Evolutionary conservation across 2,329 filamentous ascomycete species (phyloP).

Genomic region (Beauveria scarabaeidicola): DNA sequence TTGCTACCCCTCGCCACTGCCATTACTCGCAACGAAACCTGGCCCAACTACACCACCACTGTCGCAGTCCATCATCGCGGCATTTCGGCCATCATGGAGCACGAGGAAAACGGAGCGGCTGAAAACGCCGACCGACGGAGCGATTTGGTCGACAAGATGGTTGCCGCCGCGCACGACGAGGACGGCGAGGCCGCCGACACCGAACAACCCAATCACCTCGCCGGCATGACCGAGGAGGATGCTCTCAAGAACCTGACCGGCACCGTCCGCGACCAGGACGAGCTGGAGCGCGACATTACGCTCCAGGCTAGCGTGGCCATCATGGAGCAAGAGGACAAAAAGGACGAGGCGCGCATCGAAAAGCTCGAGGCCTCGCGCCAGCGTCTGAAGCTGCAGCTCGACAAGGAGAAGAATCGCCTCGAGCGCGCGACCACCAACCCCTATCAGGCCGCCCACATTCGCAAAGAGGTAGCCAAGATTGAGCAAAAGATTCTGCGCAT

Average conservation of each 20-base stretch:
- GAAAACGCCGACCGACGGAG: constrained; percentile 19
- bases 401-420: constrained; percentile 41
- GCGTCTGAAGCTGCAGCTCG: constrained; percentile 58
- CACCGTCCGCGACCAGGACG: constrained; percentile 75
- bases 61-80: background rate
- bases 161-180: constrained; percentile 22
- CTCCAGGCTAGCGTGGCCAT: constrained; percentile 51
- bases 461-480: constrained; percentile 57
- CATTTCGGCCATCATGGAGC: constrained; percentile 17
- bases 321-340: constrained; percentile 54
- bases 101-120: constrained; percentile 16
- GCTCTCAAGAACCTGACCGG: constrained; percentile 56
- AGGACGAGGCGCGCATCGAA: constrained; percentile 53
- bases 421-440: constrained; percentile 35
- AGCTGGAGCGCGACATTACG: constrained; percentile 80
- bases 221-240: constrained; percentile 46
- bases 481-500: constrained; percentile 56
- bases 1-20: background rate
- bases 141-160: constrained; percentile 21
- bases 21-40: too few species aligned
- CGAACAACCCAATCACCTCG: constrained; percentile 13
- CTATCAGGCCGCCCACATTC: constrained; percentile 47
- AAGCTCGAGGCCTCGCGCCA: constrained; percentile 45
- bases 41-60: background rate
- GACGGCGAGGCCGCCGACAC: constrained; percentile 4